Conservation (phyloP, 169 alveolate genomes). For the Eimeria zaria region DNA sequence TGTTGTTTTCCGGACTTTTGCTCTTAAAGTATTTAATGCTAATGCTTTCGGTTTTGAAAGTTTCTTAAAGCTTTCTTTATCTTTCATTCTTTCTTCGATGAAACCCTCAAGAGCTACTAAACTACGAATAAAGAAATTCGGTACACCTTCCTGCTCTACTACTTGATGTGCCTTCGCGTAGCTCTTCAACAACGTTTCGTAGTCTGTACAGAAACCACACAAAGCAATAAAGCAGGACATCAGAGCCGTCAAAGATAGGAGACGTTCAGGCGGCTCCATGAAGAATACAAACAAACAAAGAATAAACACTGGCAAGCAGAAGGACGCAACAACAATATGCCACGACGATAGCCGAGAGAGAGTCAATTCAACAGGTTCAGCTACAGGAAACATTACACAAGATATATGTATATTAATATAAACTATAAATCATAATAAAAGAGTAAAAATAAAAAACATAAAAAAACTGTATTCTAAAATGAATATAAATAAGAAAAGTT, state of each 20-base stretch:
- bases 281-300: too few relatives aligned
- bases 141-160: slow-evolving; percentile 81
- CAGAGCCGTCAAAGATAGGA: too few relatives aligned
- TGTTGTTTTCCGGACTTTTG: slow-evolving; percentile 86
- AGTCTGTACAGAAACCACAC: slow-evolving; percentile 31
- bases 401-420: too few relatives aligned
- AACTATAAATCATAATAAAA: too few relatives aligned
- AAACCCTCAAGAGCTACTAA: slow-evolving; percentile 75
- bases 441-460: too few relatives aligned
- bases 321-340: too few relatives aligned
- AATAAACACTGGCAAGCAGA: too few relatives aligned
- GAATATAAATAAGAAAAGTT: not conserved
- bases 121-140: slow-evolving; percentile 84
- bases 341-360: too few relatives aligned
- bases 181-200: slow-evolving; percentile 80
- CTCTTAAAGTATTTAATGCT: slow-evolving; percentile 86
- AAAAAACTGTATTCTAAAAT: not conserved
- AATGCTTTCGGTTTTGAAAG: slow-evolving; percentile 84
- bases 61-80: slow-evolving; percentile 85
- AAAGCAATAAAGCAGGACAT: not conserved
- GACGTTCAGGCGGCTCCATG: too few relatives aligned
- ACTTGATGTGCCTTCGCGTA: slow-evolving; percentile 79
- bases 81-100: slow-evolving; percentile 66
- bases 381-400: too few relatives aligned
- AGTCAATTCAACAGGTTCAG: too few relatives aligned